Percentiles rank a stretch among this genome's conserved stretches.
Evolutionary conservation across 176 grass and related monocot species (phyloP).

Genomic region (Phragmites australis): DNA sequence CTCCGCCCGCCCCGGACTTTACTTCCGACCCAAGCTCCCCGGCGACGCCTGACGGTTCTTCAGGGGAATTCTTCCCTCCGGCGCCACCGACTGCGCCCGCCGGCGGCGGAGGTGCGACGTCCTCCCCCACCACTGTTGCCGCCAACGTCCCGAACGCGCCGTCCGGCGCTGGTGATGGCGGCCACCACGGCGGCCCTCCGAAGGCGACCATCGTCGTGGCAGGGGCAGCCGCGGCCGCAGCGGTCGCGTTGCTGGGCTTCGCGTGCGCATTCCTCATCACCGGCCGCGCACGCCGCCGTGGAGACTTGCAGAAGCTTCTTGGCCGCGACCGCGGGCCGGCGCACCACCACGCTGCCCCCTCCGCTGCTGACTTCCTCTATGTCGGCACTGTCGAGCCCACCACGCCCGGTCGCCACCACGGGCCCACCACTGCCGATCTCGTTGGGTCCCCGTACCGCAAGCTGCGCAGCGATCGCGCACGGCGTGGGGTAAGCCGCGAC

Average conservation of each 20-base stretch:
- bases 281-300: slow-evolving; percentile 40
- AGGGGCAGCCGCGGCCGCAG: slow-evolving; percentile 41
- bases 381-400: slow-evolving; percentile 71
- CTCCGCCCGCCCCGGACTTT: slow-evolving; percentile 57
- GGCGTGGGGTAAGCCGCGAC: slow-evolving; percentile 47
- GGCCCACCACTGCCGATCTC: slow-evolving; percentile 43
- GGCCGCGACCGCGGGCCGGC: slow-evolving; percentile 36
- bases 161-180: neutral
- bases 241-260: slow-evolving; percentile 37
- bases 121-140: slow-evolving; percentile 50
- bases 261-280: slow-evolving; percentile 45
- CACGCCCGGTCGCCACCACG: slow-evolving; percentile 46
- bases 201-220: slow-evolving; percentile 57
- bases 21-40: slow-evolving; percentile 68
- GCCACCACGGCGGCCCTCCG: slow-evolving; percentile 21
- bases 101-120: neutral
- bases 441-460: slow-evolving; percentile 88
- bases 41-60: slow-evolving; percentile 20
- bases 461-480: slow-evolving; percentile 57
- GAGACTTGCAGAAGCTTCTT: slow-evolving; percentile 71
- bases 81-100: slow-evolving; percentile 22
- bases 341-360: slow-evolving; percentile 17
- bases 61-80: slow-evolving; percentile 59
- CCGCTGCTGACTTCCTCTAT: slow-evolving; percentile 69
- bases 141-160: slow-evolving; percentile 43